Evolutionary conservation across 176 grass and related monocot genomes (phyloP), one percentile per base, ranked within the genome.

Genomic region (Ensete ventricosum): DNA sequence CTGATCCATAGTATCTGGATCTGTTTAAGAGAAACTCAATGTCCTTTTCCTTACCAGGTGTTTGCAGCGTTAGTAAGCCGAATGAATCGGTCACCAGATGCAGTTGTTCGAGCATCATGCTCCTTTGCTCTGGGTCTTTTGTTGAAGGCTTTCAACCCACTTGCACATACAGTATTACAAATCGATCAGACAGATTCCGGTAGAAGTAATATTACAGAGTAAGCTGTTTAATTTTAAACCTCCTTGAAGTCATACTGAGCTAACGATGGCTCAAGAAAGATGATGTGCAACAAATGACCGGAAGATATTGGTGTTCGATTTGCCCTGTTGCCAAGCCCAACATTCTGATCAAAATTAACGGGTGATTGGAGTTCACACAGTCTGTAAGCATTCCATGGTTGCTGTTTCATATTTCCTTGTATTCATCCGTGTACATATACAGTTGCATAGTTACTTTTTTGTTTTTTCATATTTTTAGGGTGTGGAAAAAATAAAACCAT

Each of bases 101-200:
- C 90, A 62, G 76, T 91, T 72, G 90, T 98, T 83, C 84, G 94
- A 58, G 87, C 90, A 26, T 81, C 94, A 57, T 80, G 87, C 77
- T 82, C 81, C 70, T 98, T 91, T 83, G 94, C 94, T 2, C 53
- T 98, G 22, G 90, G 94, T 72, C 84, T 91, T 79, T 81, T 98
- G 72, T 83, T 98, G 57, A 93, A 89, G 79, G 83, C 88, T 60
- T 80, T 85, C 54, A 98, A 93, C 62, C 85, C 89, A 81, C 77
- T 98, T 27, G 81, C 81, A 59, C 80, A 62, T 29, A 59, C 82
- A 78, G 68, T 72, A 71, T 80, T 81, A 72, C 80, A 77, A 75
- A 77, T 80, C 68, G 94, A 87, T 80, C 80, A 80, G 78, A 67
- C 23, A 24, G 88, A 87, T 63, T 85, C 88, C 26, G 85, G 83